Conservation (phyloP, 352 stramenopile species). For the Phytophthora litchii region DNA sequence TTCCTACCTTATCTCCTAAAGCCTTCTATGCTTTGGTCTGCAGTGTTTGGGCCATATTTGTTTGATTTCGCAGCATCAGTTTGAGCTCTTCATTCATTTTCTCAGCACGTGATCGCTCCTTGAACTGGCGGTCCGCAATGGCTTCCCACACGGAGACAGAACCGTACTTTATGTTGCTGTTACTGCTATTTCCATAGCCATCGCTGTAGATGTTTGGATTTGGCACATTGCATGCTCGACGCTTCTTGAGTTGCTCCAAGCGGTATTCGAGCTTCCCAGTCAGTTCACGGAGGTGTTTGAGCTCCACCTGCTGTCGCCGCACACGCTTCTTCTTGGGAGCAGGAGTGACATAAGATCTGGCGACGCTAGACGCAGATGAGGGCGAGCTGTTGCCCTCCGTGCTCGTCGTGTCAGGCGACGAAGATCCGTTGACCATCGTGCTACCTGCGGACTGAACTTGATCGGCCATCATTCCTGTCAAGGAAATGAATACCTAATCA, state of each 20-base stretch:
- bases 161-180: neutral
- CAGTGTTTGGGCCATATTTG: constrained; percentile 4
- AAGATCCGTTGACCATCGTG: constrained; percentile 5
- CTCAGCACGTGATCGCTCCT: constrained; percentile 28
- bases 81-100: constrained; percentile 44
- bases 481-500: neutral
- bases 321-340: constrained; percentile 39
- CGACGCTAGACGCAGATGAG: neutral
- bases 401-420: constrained; percentile 9
- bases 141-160: constrained; percentile 25
- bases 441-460: neutral
- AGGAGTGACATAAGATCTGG: neutral
- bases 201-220: neutral
- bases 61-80: constrained; percentile 22
- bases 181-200: neutral
- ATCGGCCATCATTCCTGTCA: neutral
- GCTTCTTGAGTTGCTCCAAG: constrained; percentile 36
- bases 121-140: constrained; percentile 37
- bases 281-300: constrained; percentile 41
- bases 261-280: constrained; percentile 35
- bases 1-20: constrained; percentile 17
- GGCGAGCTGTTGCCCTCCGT: constrained; percentile 21
- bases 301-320: constrained; percentile 40
- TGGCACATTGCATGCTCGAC: neutral
- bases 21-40: constrained; percentile 14